Conservation (phyloP, 139 green algal species). For the Desmodesmus armatus region DNA sequence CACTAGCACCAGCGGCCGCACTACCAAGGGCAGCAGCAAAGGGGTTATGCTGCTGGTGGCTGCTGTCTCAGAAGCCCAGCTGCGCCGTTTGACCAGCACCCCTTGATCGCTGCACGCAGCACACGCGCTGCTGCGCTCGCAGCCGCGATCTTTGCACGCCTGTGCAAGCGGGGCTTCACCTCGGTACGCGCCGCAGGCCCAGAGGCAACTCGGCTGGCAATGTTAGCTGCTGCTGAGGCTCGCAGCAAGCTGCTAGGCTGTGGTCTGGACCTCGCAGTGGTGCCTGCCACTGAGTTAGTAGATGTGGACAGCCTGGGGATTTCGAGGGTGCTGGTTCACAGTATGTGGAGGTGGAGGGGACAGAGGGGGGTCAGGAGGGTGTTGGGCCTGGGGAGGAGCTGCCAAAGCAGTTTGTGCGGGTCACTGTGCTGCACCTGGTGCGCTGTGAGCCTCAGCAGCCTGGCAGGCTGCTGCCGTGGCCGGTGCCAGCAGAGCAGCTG, state of each 20-base stretch:
- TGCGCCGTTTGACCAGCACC: constrained; percentile 26
- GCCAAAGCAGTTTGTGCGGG: not conserved
- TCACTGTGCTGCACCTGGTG: constrained; percentile 41
- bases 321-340: not conserved
- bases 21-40: constrained; percentile 22
- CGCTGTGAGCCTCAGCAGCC: constrained; percentile 29
- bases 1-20: not conserved
- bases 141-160: constrained; percentile 18
- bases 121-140: not conserved
- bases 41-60: constrained; percentile 4
- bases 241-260: constrained; percentile 12
- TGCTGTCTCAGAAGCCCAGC: not conserved
- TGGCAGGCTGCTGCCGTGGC: constrained; percentile 32
- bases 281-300: constrained; percentile 24
- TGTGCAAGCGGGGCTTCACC: constrained; percentile 26
- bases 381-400: not conserved
- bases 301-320: not conserved
- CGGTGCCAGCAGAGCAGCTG: not conserved
- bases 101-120: constrained; percentile 25
- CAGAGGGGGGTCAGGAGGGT: not conserved
- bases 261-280: constrained; percentile 23
- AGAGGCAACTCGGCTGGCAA: constrained; percentile 13
- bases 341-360: not conserved
- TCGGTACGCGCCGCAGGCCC: constrained; percentile 24
- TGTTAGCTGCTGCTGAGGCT: not conserved